Evolutionary conservation across 805 yeast species (phyloP), one percentile per base, ranked within the genome.

Genomic region (Candida ficus): DNA sequence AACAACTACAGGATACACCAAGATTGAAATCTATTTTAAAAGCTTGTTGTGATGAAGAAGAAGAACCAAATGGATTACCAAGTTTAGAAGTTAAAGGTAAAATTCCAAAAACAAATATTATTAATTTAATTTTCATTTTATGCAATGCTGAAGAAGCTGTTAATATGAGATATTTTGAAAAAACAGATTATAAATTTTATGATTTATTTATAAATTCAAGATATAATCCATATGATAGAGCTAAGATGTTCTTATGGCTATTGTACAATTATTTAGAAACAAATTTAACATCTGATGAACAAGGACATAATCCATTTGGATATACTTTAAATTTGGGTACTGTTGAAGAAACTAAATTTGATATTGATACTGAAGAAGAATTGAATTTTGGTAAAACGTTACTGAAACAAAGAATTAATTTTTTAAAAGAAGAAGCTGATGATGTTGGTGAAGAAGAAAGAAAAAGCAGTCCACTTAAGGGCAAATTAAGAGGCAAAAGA

Each of bases 1-100:
- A 84, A 57, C 93, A 88, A 42, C 68, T 91, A 29, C 98, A 91
- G 63, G 98, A 91, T 57, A 93, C 98, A 0, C 98, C 98, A 3
- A 70, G 98, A 41, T 71, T 91, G 46, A 91, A 91, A 58, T 82
- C 95, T 0, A 91, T 91, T 17, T 63, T 91, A 49, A 91, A 91
- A 63, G 86, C 93, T 0, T 87, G 90, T 3, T 79, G 90, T 50
- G 96, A 90, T 53, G 77, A 78, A 35, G 69, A 75, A 18, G 66
- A 62, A 12, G 76, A 75, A 36, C 75, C 78, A 6, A 60, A 70
- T 39, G 62, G 64, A 9, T 62, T 69, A 29, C 71, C 70, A 29
- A 82, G 73, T 25, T 66, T 83, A 39, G 55, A 65, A 29, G 44
- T 49, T 8, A 13, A n/a, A 8, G 68, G 67, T 21, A 48, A 56